A percentile compares a stretch with the other conserved stretches of the same genome.
These are phyloP conservation scores for Pestalotiopsis sp. DNA, from an alignment of 2,329 filamentous ascomycete species.

Conservation along the genomic window DNA sequence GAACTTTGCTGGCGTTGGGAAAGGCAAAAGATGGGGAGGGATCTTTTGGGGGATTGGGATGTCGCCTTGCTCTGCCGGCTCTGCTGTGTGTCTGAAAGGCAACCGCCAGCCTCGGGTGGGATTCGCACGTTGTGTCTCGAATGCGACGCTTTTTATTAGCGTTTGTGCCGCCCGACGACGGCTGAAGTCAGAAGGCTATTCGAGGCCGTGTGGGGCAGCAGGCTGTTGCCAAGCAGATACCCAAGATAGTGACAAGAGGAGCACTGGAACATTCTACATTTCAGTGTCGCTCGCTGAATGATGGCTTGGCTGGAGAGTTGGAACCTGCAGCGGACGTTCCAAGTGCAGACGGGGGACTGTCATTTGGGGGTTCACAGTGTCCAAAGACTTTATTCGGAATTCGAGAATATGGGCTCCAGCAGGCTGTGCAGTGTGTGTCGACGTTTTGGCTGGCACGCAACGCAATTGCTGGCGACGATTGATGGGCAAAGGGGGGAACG, in stretches of 20 bases:
- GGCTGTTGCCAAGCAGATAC: neutral
- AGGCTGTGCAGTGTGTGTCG: neutral
- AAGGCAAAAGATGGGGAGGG: too few relatives aligned
- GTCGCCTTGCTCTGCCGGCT: neutral
- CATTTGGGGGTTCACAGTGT: too few relatives aligned
- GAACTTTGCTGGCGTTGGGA: neutral
- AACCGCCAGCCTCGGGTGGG: neutral
- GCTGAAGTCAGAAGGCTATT: constrained; percentile 3
- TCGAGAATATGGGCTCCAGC: neutral
- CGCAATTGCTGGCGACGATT: too few relatives aligned
- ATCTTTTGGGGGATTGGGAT: neutral
- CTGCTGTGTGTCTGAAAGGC: neutral
- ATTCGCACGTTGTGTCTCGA: neutral
- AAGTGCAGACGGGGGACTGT: too few relatives aligned
- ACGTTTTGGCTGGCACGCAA: too few relatives aligned
- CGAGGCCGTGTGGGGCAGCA: neutral
- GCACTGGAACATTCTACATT: neutral
- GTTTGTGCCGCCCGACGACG: neutral
- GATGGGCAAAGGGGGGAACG: neutral
- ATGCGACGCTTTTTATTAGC: neutral
- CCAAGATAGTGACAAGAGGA: neutral
- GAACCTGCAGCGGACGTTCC: neutral
- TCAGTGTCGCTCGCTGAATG: neutral
- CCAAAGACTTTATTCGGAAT: too few relatives aligned
- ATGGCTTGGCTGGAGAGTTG: neutral